Evolutionary conservation across 1,284 basidiomycete species (phyloP).

Genomic region (Volvariella volvacea): DNA sequence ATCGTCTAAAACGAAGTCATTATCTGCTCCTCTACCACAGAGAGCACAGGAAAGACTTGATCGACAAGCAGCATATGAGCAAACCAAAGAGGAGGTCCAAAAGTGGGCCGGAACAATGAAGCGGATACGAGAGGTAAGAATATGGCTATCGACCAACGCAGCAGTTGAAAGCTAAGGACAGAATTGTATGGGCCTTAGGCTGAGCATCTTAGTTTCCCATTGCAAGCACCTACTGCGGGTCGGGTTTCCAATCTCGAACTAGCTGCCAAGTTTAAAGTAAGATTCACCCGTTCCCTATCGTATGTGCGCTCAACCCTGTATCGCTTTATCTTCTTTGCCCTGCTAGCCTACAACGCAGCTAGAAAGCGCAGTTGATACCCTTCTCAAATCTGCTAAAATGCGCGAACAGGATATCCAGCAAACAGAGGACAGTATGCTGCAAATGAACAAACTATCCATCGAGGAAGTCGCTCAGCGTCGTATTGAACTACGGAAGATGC

Average conservation of each 20-base stretch:
- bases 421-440: constrained; percentile 66
- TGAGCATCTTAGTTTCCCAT: constrained; percentile 87
- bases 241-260: constrained; percentile 74
- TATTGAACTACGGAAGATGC: constrained; percentile 78
- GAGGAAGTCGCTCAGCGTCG: constrained; percentile 82
- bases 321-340: constrained; percentile 1
- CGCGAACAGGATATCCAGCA: constrained; percentile 73
- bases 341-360: constrained; percentile 68
- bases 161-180: constrained; percentile 8
- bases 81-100: constrained; percentile 87
- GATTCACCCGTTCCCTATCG: constrained; percentile 5
- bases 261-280: constrained; percentile 75
- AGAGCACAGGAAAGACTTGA: constrained; percentile 87
- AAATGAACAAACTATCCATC: constrained; percentile 73
- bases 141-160: too few relatives aligned
- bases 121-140: constrained; percentile 67
- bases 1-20: constrained; percentile 40
- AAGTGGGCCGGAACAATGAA: constrained; percentile 95
- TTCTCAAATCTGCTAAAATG: constrained; percentile 74
- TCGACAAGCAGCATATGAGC: constrained; percentile 90
- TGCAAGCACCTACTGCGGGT: constrained; percentile 60
- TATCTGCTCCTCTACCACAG: constrained; percentile 83
- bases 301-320: background rate
- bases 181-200: constrained; percentile 43
- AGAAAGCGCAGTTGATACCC: constrained; percentile 71